Evolutionary conservation across 768 basidiomycete genomes (phyloP).

Genomic region (Calocybe cyanea): DNA sequence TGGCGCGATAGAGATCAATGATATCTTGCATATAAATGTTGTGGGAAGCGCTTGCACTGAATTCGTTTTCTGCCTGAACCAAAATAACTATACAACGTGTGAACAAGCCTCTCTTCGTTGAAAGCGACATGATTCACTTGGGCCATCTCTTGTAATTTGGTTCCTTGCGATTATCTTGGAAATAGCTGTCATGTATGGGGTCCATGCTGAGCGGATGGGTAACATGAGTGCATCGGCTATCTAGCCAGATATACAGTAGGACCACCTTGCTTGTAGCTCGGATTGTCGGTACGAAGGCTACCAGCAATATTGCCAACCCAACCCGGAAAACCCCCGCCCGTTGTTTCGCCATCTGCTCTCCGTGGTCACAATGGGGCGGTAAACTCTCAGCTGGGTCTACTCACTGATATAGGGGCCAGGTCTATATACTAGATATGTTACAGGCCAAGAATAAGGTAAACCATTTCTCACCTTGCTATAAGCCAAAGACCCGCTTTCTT

Average conservation of each 20-base stretch:
- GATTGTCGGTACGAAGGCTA: constrained; percentile 44
- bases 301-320: constrained; percentile 56
- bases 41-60: constrained; percentile 35
- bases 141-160: constrained; percentile 58
- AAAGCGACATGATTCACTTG: constrained; percentile 31
- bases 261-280: constrained; percentile 42
- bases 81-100: constrained; percentile 34
- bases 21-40: constrained; percentile 49
- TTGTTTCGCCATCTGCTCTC: constrained; percentile 43
- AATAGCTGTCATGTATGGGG: constrained; percentile 49
- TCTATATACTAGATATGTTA: constrained; percentile 19
- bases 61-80: constrained; percentile 56
- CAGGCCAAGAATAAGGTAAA: background rate
- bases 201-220: constrained; percentile 39
- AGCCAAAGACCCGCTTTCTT: constrained; percentile 53
- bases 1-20: constrained; percentile 39
- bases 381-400: constrained; percentile 2
- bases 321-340: constrained; percentile 55
- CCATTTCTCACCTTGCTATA: constrained; percentile 40
- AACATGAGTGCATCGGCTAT: background rate
- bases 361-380: background rate
- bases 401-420: constrained; percentile 53
- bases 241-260: background rate
- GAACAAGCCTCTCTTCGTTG: background rate
- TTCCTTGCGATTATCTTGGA: constrained; percentile 47